These are phyloP conservation scores for Filobasidium floriforme DNA, from an alignment of 768 basidiomycete species.

Conservation along the genomic window DNA sequence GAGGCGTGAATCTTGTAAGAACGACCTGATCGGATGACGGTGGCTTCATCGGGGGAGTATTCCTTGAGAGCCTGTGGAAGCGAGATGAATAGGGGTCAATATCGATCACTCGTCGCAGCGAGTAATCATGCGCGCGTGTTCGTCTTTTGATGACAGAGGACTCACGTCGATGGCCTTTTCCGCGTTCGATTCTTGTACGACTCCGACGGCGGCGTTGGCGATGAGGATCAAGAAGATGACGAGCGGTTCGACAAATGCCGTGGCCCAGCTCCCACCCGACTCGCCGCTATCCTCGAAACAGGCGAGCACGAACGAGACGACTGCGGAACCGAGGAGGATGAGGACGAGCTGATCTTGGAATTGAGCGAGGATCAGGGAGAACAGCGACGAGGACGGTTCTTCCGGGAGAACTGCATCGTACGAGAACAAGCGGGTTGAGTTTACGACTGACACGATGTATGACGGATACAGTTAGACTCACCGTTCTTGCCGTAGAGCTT, in stretches of 20 bases:
- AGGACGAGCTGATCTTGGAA: constrained; percentile 98
- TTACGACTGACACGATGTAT: no score
- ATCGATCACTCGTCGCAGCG: neutral
- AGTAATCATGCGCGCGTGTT: neutral
- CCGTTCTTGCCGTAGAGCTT: constrained; percentile 73
- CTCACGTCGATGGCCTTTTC: constrained; percentile 95
- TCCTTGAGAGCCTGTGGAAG: constrained; percentile 74
- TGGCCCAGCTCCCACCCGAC: constrained; percentile 53
- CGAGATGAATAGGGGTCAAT: constrained; percentile 8
- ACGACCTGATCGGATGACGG: constrained; percentile 68
- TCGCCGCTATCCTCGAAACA: constrained; percentile 70
- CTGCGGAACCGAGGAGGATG: constrained; percentile 87
- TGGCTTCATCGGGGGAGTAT: constrained; percentile 94
- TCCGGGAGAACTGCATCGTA: constrained; percentile 72
- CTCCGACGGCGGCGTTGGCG: constrained; percentile 95
- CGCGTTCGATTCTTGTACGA: constrained; percentile 91
- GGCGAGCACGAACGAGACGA: constrained; percentile 86
- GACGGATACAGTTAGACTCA: no score
- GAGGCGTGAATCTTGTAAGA: constrained; percentile 69
- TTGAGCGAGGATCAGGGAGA: constrained; percentile 94
- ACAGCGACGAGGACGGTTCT: constrained; percentile 79
- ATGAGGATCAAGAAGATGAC: constrained; percentile 94
- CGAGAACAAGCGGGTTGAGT: neutral
- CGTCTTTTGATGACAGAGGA: constrained; percentile 22
- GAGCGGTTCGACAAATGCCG: constrained; percentile 88